Conservation (phyloP, 768 basidiomycete species). For the Boletus vermiculosoides region DNA sequence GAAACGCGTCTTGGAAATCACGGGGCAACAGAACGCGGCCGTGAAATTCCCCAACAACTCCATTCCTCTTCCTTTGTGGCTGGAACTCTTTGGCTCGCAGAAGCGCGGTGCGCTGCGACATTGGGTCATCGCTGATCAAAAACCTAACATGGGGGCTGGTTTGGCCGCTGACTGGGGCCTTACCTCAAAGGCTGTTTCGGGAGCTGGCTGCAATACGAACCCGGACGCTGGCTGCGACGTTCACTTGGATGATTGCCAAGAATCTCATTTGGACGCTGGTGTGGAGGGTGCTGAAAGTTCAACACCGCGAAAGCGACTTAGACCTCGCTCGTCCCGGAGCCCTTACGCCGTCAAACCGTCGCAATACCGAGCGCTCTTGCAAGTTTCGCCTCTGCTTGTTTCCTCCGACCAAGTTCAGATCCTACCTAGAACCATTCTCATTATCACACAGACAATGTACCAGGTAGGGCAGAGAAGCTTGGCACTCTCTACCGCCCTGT, state of each 20-base stretch:
- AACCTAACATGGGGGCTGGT: neutral
- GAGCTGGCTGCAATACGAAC: neutral
- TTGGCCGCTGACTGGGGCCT: neutral
- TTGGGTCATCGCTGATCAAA: slow-evolving; percentile 11
- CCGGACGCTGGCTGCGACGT: neutral
- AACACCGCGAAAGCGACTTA: slow-evolving; percentile 10
- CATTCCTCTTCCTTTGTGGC: slow-evolving; percentile 53
- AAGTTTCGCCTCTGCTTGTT: slow-evolving; percentile 39
- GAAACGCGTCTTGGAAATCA: slow-evolving; percentile 36
- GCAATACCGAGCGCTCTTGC: slow-evolving; percentile 42
- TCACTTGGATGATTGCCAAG: neutral
- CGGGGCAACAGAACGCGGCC: slow-evolving; percentile 7
- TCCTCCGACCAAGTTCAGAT: slow-evolving; percentile 35
- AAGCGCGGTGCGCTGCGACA: slow-evolving; percentile 36
- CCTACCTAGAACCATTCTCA: slow-evolving; percentile 43
- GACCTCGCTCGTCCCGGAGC: slow-evolving; percentile 15
- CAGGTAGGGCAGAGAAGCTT: slow-evolving; percentile 35
- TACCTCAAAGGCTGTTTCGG: neutral
- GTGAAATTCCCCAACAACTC: neutral
- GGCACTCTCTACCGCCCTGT: slow-evolving; percentile 46
- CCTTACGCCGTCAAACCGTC: slow-evolving; percentile 13
- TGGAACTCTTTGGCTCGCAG: slow-evolving; percentile 54
- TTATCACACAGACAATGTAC: slow-evolving; percentile 48
- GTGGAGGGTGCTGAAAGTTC: neutral
- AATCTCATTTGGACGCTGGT: neutral